Percentiles rank a stretch among this genome's conserved stretches.
phyloP scores from a whole-genome alignment of 2,329 filamentous ascomycete genomes.

The Hymenotorrendiella dingleyae region DNA sequence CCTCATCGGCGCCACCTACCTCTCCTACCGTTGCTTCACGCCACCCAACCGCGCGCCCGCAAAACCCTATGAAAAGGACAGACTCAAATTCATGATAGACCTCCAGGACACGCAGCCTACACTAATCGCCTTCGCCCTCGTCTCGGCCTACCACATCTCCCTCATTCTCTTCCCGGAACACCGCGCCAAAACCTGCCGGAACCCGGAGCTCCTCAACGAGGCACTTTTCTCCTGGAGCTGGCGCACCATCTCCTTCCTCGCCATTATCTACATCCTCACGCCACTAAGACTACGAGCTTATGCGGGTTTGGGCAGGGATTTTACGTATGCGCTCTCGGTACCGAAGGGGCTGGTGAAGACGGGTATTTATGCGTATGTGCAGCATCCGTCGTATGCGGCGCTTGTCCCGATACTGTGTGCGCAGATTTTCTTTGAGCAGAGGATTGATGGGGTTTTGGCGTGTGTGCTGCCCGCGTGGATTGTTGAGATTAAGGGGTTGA shows the following conservation, averaged over 20 bases:
- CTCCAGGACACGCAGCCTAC: not conserved
- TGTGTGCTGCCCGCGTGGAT: constrained; percentile 34
- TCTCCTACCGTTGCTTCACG: constrained; percentile 1
- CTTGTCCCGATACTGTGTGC: constrained; percentile 32
- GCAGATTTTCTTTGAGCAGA: constrained; percentile 31
- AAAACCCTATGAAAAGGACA: not conserved
- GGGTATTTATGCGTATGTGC: constrained; percentile 67
- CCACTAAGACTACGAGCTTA: constrained; percentile 36
- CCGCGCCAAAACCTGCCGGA: not conserved
- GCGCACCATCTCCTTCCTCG: constrained; percentile 13
- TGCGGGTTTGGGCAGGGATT: constrained; percentile 41
- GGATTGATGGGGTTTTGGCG: constrained; percentile 34
- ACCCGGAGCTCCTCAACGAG: constrained; percentile 2
- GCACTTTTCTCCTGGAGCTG: constrained; percentile 26
- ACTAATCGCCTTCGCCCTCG: not conserved
- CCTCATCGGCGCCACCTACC: too few relatives aligned
- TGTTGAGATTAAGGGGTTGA: constrained; percentile 9
- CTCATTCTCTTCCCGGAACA: constrained; percentile 3
- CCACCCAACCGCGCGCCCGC: not conserved
- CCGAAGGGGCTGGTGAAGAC: constrained; percentile 68
- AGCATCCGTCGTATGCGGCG: constrained; percentile 75
- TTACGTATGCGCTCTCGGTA: constrained; percentile 45
- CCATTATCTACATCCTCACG: constrained; percentile 21
- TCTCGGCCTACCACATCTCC: not conserved
- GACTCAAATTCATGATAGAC: not conserved